These are phyloP conservation scores for Margaritispora aquatica DNA, from an alignment of 495 filamentous ascomycete genomes.

Conservation along the genomic window DNA sequence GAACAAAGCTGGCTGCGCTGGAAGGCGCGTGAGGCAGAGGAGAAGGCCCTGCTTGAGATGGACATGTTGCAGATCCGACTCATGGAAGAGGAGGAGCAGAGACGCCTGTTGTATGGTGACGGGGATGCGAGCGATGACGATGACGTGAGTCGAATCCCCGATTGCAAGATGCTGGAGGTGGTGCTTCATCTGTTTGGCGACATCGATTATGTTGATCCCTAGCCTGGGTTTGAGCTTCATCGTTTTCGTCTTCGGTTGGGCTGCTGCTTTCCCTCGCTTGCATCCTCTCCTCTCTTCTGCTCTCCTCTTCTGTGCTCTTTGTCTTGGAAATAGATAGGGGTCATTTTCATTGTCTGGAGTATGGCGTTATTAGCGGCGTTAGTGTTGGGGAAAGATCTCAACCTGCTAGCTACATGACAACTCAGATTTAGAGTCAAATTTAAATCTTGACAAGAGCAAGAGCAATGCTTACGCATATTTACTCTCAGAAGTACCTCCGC, in stretches of 20 bases:
- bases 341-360: neutral
- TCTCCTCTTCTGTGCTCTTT: neutral
- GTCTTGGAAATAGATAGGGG: too few species aligned
- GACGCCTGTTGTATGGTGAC: slow-evolving; percentile 20
- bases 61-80: slow-evolving; percentile 14
- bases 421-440: too few species aligned
- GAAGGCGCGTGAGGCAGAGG: slow-evolving; percentile 22
- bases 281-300: neutral
- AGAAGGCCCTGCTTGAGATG: slow-evolving; percentile 18
- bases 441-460: neutral
- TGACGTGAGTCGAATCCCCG: slow-evolving; percentile 23
- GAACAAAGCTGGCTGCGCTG: slow-evolving; percentile 24
- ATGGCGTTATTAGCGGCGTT: slow-evolving; percentile 8
- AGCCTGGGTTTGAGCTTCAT: too few species aligned
- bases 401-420: neutral
- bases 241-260: slow-evolving; percentile 4
- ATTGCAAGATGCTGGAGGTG: slow-evolving; percentile 20
- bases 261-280: too few species aligned
- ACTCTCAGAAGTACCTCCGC: slow-evolving; percentile 20
- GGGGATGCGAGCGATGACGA: slow-evolving; percentile 18
- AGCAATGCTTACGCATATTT: slow-evolving; percentile 21
- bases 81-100: slow-evolving; percentile 17
- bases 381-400: neutral
- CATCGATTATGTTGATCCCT: slow-evolving; percentile 28
- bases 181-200: slow-evolving; percentile 21